Conservation (phyloP, 1,284 basidiomycete species). For the Fomitopsis betulina region DNA sequence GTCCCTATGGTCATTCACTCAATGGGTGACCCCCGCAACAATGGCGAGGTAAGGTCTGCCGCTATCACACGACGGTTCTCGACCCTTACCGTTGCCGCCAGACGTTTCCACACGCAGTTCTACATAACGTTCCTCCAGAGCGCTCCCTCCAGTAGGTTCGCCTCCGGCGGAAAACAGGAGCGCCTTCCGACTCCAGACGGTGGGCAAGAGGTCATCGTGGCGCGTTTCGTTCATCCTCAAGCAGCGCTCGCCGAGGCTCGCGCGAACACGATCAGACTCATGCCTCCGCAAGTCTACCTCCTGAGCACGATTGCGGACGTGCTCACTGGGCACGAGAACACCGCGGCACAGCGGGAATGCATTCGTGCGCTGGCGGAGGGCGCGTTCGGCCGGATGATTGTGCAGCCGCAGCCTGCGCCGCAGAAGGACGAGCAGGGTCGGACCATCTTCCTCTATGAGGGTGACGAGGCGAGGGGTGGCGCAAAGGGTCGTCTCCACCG, state of each 20-base stretch:
- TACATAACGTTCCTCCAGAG: conserved; percentile 55
- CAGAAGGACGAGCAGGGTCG: conserved; percentile 39
- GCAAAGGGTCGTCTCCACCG: conserved; percentile 54
- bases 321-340: conserved; percentile 36
- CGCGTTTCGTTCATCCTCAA: conserved; percentile 54
- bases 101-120: conserved; percentile 67
- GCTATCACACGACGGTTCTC: background rate
- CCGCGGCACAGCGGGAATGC: conserved; percentile 38
- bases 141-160: conserved; percentile 40
- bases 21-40: conserved; percentile 62
- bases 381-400: conserved; percentile 53
- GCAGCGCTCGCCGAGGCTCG: conserved; percentile 47
- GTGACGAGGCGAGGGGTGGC: conserved; percentile 63
- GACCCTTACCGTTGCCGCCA: conserved; percentile 21
- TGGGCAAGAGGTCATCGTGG: conserved; percentile 61
- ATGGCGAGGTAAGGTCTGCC: conserved; percentile 39
- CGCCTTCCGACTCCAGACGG: conserved; percentile 63
- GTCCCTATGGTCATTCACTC: conserved; percentile 58
- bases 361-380: conserved; percentile 46
- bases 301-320: conserved; percentile 51
- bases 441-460: conserved; percentile 55
- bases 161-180: conserved; percentile 48
- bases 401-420: conserved; percentile 43
- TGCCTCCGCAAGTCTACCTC: conserved; percentile 73
- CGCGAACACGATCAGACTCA: conserved; percentile 47